Evolutionary conservation across 73 alveolate genomes (phyloP).

Genomic region (Diophrys sp.): DNA sequence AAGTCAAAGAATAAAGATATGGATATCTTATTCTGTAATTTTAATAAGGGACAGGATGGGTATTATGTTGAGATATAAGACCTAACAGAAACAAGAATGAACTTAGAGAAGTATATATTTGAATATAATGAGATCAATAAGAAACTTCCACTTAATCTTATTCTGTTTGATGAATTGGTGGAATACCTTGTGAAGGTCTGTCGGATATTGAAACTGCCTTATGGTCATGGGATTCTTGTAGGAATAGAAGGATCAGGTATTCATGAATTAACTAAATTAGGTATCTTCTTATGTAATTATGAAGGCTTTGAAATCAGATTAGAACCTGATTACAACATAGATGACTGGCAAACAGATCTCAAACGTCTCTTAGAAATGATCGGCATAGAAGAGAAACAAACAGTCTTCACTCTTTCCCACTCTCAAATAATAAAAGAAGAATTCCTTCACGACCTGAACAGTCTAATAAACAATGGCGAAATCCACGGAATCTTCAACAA

Average conservation of each 20-base stretch:
- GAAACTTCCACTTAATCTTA: constrained; percentile 48
- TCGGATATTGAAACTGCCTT: constrained; percentile 68
- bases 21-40: constrained; percentile 37
- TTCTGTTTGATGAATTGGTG: constrained; percentile 75
- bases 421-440: constrained; percentile 72
- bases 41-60: constrained; percentile 47
- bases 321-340: constrained; percentile 50
- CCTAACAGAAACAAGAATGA: constrained; percentile 33
- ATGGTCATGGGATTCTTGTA: constrained; percentile 73
- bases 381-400: constrained; percentile 78
- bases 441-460: constrained; percentile 91
- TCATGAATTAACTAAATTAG: constrained; percentile 53
- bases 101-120: constrained; percentile 29
- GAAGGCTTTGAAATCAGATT: constrained; percentile 48
- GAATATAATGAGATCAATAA: constrained; percentile 71
- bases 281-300: constrained; percentile 55
- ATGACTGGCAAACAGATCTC: constrained; percentile 71
- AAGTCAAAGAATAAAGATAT: constrained; percentile 21
- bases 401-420: constrained; percentile 70
- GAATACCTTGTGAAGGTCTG: constrained; percentile 67
- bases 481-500: constrained; percentile 91
- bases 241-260: constrained; percentile 87
- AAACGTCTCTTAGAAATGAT: constrained; percentile 57
- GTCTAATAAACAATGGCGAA: constrained; percentile 95
- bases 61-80: constrained; percentile 44